Evolutionary conservation across 352 stramenopile genomes (phyloP).

Genomic region (Globisporangium uncinulatum): DNA sequence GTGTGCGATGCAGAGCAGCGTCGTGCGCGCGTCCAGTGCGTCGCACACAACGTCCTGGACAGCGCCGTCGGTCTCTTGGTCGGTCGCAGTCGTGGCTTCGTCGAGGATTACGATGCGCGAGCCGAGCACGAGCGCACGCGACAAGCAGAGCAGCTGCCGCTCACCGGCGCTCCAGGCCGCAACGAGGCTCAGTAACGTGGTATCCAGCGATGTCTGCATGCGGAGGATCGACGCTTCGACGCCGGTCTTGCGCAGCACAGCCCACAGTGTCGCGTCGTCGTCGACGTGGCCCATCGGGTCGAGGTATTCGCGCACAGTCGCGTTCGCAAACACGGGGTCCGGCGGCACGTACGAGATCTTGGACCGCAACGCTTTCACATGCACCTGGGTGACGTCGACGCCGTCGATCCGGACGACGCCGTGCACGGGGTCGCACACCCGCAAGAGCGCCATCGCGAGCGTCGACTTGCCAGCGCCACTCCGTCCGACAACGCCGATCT

Average conservation of each 20-base stretch:
- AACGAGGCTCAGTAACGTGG: conserved; percentile 60
- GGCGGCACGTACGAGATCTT: conserved; percentile 75
- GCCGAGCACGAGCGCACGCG: conserved; percentile 84
- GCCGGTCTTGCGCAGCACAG: conserved; percentile 37
- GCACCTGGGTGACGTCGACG: conserved; percentile 58
- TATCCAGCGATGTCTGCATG: conserved; percentile 23
- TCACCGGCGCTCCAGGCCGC: conserved; percentile 91
- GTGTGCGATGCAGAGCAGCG: conserved; percentile 93
- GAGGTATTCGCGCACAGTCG: conserved; percentile 88
- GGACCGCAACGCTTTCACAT: conserved; percentile 31
- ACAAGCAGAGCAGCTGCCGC: conserved; percentile 92
- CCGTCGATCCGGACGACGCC: conserved; percentile 88
- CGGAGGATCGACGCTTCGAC: conserved; percentile 31
- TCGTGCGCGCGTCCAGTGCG: conserved; percentile 83
- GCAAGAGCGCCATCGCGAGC: conserved; percentile 50
- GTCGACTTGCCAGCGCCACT: conserved; percentile 60
- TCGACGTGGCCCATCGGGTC: conserved; percentile 82
- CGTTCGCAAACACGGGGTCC: conserved; percentile 92
- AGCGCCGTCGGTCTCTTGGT: conserved; percentile 60
- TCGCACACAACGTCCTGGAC: conserved; percentile 67
- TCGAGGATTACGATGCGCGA: conserved; percentile 92
- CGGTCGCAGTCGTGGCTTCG: conserved; percentile 89
- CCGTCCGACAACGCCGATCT: conserved; percentile 55
- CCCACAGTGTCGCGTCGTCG: conserved; percentile 60
- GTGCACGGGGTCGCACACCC: conserved; percentile 25